These are phyloP conservation scores for Tanacetum coccineum DNA, from an alignment of 129 eudicot genomes.

Conservation along the genomic window DNA sequence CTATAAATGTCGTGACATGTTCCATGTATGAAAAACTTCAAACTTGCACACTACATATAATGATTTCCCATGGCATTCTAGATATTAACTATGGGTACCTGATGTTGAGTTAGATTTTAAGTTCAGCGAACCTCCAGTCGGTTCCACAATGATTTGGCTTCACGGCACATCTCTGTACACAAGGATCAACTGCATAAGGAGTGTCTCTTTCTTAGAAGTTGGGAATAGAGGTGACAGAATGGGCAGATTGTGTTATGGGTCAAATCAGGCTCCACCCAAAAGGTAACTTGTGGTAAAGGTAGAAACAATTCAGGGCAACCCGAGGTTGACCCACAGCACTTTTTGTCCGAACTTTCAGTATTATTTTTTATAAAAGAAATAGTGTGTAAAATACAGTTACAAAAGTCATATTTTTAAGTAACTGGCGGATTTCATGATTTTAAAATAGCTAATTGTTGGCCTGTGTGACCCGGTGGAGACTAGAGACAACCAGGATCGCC, in stretches of 20 bases:
- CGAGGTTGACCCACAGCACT: too few species aligned
- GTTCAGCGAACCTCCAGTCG: constrained; percentile 33
- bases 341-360: too few species aligned
- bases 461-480: too few species aligned
- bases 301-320: too few species aligned
- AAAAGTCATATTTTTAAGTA: too few species aligned
- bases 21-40: background rate
- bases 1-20: background rate
- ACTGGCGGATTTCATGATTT: too few species aligned
- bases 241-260: too few species aligned
- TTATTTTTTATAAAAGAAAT: too few species aligned
- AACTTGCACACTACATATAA: background rate
- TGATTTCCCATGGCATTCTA: background rate
- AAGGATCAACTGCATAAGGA: background rate
- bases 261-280: too few species aligned
- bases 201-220: background rate
- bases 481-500: background rate
- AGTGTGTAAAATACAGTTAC: too few species aligned
- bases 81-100: constrained; percentile 34
- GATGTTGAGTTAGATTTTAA: constrained; percentile 28
- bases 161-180: constrained; percentile 41
- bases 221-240: background rate
- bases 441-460: too few species aligned
- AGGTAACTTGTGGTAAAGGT: too few species aligned
- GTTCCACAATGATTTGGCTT: constrained; percentile 46